Base-by-base conservation (phyloP, 31 red algal genomes). In the Porphyra umbilicalis region DNA sequence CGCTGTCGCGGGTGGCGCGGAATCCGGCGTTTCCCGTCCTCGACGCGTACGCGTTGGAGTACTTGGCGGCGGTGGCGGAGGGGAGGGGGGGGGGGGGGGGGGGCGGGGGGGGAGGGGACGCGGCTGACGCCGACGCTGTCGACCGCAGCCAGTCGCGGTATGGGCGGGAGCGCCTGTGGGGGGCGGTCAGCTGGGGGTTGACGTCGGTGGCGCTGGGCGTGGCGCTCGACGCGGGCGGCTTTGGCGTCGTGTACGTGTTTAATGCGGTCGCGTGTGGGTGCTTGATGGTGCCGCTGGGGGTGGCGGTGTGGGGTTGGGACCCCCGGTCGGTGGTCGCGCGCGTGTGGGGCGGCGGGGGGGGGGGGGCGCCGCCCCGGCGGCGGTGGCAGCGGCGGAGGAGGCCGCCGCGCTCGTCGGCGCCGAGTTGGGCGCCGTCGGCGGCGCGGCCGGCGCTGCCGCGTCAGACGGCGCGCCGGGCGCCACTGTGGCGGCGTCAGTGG, bases 121-220 rank as follows among this genome's bases (percentile, higher is more conserved):
- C n/a, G n/a, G n/a, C n/a, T n/a, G n/a, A n/a, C n/a, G n/a, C n/a
- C n/a, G n/a, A n/a, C n/a, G n/a, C n/a, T n/a, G 57, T 71, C 25
- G 57, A 71, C 25, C 57, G 77, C 16, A 31, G 30, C 7, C 33
- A 78, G 77, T 18, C 33, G 33, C 79, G 39, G 30, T 80, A 87
- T 38, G 92, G 92, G 9, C 76, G 85, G 39, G 92, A 94, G 57
- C 84, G 92, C 38, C 14, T 90, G 42, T 94, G 88, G 85, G 92
- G 92, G 10, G 87, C 92, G 0, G 38, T 88, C 38, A 94, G 92
- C 75, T 94, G 92, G 92, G 92, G 87, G 20, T 46, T 79, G 5
- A 67, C 75, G 1, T 68, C 84, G 32, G 74, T 90, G 38, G 44
- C 83, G 20, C 81, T 88, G 33, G 92, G 92, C 8, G 34, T 87